These are phyloP conservation scores for Lactifluus pinguis DNA, from an alignment of 768 basidiomycete species.

Conservation along the genomic window DNA sequence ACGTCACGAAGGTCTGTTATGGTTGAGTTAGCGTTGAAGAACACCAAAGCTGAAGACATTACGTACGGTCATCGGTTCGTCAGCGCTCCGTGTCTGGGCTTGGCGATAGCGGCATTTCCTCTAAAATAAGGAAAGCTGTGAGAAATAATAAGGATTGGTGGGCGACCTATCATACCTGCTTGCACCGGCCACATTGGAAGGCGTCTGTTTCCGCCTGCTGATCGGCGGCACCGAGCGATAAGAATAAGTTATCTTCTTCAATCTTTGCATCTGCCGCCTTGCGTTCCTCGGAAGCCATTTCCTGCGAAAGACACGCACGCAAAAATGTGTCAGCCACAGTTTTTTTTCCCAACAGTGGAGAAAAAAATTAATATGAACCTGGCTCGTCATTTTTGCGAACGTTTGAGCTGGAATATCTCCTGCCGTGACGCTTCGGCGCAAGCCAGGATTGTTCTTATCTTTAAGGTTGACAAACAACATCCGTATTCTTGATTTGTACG, in stretches of 20 bases:
- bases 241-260: conserved; percentile 78
- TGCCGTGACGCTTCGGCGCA: conserved; percentile 78
- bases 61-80: conserved; percentile 96
- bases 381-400: conserved; percentile 73
- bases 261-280: conserved; percentile 79
- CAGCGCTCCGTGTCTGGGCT: conserved; percentile 94
- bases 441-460: conserved; percentile 83
- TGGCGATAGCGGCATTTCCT: conserved; percentile 88
- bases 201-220: conserved; percentile 93
- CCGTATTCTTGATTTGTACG: conserved; percentile 75
- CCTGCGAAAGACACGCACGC: conserved; percentile 35
- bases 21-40: conserved; percentile 1
- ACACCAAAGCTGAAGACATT: not conserved
- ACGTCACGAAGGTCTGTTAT: conserved; percentile 81
- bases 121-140: conserved; percentile 27
- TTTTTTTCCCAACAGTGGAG: not conserved
- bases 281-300: conserved; percentile 93
- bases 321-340: not conserved
- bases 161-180: conserved; percentile 46
- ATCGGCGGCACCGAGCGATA: conserved; percentile 82
- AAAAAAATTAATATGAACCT: conserved; percentile 37
- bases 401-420: conserved; percentile 65
- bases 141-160: not conserved
- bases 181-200: conserved; percentile 95
- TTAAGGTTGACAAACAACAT: conserved; percentile 89